phyloP scores from a whole-genome alignment of 73 alveolate species.

The Tetrahymena borealis region DNA sequence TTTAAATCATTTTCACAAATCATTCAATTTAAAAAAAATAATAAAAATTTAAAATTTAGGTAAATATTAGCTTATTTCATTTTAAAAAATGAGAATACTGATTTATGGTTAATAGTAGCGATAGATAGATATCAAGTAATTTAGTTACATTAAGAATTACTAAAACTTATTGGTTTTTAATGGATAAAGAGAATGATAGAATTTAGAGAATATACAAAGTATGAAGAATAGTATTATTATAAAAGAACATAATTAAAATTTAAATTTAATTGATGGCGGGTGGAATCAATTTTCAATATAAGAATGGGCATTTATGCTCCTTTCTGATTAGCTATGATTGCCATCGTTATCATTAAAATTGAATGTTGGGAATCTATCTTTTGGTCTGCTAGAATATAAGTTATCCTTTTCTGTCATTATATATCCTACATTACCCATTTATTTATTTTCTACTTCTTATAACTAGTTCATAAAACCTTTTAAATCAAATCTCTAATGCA shows the following conservation, averaged over 20 bases:
- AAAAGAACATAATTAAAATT: too few species aligned
- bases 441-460: background rate
- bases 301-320: background rate
- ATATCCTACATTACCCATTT: background rate
- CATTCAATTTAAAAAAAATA: too few species aligned
- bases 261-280: background rate
- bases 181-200: too few species aligned
- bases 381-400: background rate
- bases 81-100: too few species aligned
- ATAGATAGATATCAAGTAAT: too few species aligned
- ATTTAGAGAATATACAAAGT: too few species aligned
- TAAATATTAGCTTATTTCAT: too few species aligned
- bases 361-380: background rate
- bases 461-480: background rate
- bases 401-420: background rate
- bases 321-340: background rate
- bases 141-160: too few species aligned
- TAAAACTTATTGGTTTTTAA: too few species aligned
- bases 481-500: background rate
- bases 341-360: background rate
- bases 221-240: background rate
- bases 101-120: too few species aligned
- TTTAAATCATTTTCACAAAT: too few species aligned
- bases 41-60: too few species aligned
- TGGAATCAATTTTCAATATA: background rate